Base-by-base conservation (phyloP, 148 eudicot genomes). In the Arbutus unedo region DNA sequence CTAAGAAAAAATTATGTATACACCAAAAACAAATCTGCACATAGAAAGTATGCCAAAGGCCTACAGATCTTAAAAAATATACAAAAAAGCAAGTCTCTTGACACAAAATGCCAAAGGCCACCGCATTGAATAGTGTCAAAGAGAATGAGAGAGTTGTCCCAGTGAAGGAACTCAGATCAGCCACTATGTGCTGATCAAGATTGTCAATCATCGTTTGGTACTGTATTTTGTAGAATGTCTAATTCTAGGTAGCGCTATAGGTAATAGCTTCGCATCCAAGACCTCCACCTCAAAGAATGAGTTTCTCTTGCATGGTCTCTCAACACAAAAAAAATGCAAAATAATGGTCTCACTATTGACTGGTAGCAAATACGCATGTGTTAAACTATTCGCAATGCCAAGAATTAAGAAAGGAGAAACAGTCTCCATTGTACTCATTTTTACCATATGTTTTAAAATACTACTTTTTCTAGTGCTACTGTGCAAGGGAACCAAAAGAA, bases 121-220 rank as follows among this genome's bases (percentile, higher is more conserved):
- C 90, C 78, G 97, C 94, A 92, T 91, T 95, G 87, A 95, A 93
- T 68, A 95, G 88, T 8, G 94, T 90, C 89, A 95, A 85, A 75
- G 98, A 91, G 86, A 95, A 93, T 57, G 91, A 86, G 83, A 95
- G 93, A 78, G 97, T 93, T 59, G 95, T 93, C 82, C 95, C 95
- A 3, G 98, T 95, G 84, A 95, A 95, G 81, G 98, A 89, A 89
- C 95, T 93, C 80, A 95, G 85, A 85, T 95, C 98, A 85, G 93
- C 98, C 85, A 95, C 98, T 80, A 95, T 92, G 78, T 97, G 92
- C 86, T 95, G 98, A 90, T 95, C 97, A 79, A 95, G 98, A 84
- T 95, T 95, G 84, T 95, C 98, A 86, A 95, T 93, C 25, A 91
- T 91, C 50, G 97, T 91, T 62, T 92, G 94, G n/a, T 97, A 92